A percentile compares a stretch with the other conserved stretches of the same genome.
Conservation (phyloP, 352 stramenopile genomes). For the Pythium guiyangense region DNA sequence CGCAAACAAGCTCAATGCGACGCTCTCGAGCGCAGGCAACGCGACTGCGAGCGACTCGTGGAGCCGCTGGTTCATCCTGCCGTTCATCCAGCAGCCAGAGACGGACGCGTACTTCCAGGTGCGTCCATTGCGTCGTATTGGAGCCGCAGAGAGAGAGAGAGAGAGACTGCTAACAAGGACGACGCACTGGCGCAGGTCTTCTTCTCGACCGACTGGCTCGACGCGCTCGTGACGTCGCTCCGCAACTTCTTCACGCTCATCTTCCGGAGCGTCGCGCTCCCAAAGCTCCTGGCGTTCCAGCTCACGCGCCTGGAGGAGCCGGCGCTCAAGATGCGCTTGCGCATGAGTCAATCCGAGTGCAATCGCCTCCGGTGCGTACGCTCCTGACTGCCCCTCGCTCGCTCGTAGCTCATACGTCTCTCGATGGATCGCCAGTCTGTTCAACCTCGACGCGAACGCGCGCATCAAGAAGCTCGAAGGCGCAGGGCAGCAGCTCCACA, state of each 20-base stretch:
- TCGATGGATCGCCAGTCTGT: too few species aligned
- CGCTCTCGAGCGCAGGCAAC: constrained; percentile 16
- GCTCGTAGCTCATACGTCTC: too few species aligned
- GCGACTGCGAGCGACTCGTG: constrained; percentile 38
- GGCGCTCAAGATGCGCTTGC: constrained; percentile 60
- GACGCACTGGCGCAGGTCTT: constrained; percentile 27
- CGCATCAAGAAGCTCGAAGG: constrained; percentile 68
- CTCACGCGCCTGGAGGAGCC: constrained; percentile 65
- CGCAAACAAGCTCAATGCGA: constrained; percentile 63
- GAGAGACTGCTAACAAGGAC: too few species aligned
- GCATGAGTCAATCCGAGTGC: constrained; percentile 68
- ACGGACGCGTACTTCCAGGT: constrained; percentile 66
- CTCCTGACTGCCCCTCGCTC: background rate
- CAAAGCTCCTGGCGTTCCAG: constrained; percentile 75
- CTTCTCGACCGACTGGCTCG: constrained; percentile 70
- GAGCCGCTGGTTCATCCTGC: constrained; percentile 80
- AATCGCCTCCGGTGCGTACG: constrained; percentile 38
- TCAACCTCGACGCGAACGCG: constrained; percentile 39
- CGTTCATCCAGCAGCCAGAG: constrained; percentile 73
- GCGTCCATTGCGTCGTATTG: too few species aligned
- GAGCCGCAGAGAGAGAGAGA: too few species aligned
- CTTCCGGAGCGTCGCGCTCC: constrained; percentile 65
- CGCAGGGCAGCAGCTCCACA: constrained; percentile 49
- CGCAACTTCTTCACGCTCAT: constrained; percentile 80
- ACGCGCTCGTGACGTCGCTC: constrained; percentile 65